Percentiles rank a stretch among this genome's conserved stretches.
These are phyloP conservation scores for Suhomyces vadensis DNA, from an alignment of 805 yeast species.

Conservation along the genomic window DNA sequence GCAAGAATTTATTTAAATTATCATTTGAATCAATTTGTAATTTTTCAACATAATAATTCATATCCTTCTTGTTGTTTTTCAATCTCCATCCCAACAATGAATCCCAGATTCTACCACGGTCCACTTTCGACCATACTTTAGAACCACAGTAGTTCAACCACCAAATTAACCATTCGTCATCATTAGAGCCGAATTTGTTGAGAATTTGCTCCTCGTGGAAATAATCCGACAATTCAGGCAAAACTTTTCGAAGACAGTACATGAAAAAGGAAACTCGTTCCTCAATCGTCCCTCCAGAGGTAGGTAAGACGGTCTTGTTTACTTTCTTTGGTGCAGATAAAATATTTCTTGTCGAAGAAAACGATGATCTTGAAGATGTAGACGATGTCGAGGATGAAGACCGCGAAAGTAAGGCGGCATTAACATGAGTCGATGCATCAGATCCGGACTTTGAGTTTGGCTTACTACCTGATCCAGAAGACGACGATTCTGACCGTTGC, in stretches of 20 bases:
- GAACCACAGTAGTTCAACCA: constrained; percentile 93
- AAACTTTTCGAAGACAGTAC: constrained; percentile 55
- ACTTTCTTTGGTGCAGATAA: constrained; percentile 19
- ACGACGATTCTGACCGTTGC: not conserved
- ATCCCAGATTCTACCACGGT: constrained; percentile 91
- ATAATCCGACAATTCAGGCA: constrained; percentile 76
- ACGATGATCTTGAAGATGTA: constrained; percentile 5
- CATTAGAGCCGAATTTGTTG: constrained; percentile 54
- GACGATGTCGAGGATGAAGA: constrained; percentile 1
- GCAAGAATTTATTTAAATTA: constrained; percentile 25
- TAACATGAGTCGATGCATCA: not conserved
- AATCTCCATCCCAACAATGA: constrained; percentile 73
- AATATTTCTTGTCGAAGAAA: not conserved
- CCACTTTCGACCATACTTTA: constrained; percentile 76
- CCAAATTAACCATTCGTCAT: constrained; percentile 91
- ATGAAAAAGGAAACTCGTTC: constrained; percentile 70
- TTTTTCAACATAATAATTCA: constrained; percentile 32
- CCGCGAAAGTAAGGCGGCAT: not conserved
- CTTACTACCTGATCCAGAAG: not conserved
- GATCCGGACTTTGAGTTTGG: constrained; percentile 9
- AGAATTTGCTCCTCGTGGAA: constrained; percentile 79
- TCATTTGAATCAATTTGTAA: constrained; percentile 27
- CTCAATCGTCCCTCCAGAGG: constrained; percentile 63
- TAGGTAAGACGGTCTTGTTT: constrained; percentile 42
- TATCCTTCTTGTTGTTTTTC: constrained; percentile 29